These are phyloP conservation scores for Colletotrichum sp. DNA, from an alignment of 2,329 filamentous ascomycete genomes.

Conservation along the genomic window DNA sequence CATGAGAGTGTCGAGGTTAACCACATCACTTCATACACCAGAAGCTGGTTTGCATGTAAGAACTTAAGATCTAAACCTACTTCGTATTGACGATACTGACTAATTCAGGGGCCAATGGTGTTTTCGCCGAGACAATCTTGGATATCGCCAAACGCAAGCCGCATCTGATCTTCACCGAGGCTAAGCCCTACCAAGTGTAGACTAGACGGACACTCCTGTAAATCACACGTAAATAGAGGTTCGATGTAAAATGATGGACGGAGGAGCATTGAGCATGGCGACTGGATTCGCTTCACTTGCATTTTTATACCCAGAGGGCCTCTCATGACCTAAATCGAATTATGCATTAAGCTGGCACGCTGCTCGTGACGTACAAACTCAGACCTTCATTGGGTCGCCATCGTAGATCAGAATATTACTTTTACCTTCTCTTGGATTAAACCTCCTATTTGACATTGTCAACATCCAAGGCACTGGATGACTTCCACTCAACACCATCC, in stretches of 20 bases:
- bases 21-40: constrained; percentile 68
- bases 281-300: constrained; percentile 2
- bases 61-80: background rate
- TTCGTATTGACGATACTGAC: background rate
- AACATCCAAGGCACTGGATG: background rate
- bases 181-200: constrained; percentile 61
- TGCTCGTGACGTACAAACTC: background rate
- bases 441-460: constrained; percentile 8
- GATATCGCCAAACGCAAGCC: constrained; percentile 90
- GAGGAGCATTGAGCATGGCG: background rate
- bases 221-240: background rate
- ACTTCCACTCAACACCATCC: constrained; percentile 26
- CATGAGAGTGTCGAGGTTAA: constrained; percentile 94
- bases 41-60: constrained; percentile 88
- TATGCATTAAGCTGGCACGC: background rate
- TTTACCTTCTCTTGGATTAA: background rate
- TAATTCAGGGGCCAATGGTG: constrained; percentile 80
- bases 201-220: background rate
- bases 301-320: constrained; percentile 12
- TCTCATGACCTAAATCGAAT: background rate
- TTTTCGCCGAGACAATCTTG: constrained; percentile 91
- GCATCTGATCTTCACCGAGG: constrained; percentile 77
- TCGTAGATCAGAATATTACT: background rate
- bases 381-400: background rate
- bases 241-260: background rate